Conservation (phyloP, 108 stramenopile genomes). For the Craspedostauros australis region DNA sequence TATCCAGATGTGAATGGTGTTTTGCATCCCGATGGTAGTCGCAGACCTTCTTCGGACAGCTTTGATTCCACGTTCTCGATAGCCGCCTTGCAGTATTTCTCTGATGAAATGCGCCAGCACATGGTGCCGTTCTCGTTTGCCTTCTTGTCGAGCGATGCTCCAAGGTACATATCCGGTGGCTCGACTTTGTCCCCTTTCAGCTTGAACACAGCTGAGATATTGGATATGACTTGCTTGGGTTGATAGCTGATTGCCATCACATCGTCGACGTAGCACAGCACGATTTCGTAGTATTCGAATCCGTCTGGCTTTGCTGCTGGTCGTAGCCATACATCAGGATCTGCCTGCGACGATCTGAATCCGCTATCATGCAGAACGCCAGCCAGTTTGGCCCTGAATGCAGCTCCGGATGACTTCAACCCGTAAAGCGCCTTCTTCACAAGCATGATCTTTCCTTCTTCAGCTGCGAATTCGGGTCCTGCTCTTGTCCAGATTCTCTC, state of each 20-base stretch:
- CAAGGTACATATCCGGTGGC: constrained; percentile 12
- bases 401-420: constrained; percentile 11
- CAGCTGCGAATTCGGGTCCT: constrained; percentile 24
- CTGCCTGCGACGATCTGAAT: constrained; percentile 12
- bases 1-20: too few species aligned
- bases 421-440: constrained; percentile 40
- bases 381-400: constrained; percentile 6
- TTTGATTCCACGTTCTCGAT: too few species aligned
- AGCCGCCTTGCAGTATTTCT: too few species aligned
- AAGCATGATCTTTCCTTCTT: constrained; percentile 17
- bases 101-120: too few species aligned
- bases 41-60: too few species aligned
- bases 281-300: constrained; percentile 24
- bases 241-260: constrained; percentile 5
- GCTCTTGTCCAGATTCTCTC: constrained; percentile 23
- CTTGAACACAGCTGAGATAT: neutral
- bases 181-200: constrained; percentile 9
- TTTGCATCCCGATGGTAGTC: too few species aligned
- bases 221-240: neutral
- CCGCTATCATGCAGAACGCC: too few species aligned
- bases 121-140: too few species aligned
- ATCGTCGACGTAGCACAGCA: constrained; percentile 23
- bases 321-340: constrained; percentile 28
- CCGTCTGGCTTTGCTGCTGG: neutral
- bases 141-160: too few species aligned